Base-by-base conservation (phyloP, 192 early-diverging fungal genomes). In the Rhizophagus prolifer region DNA sequence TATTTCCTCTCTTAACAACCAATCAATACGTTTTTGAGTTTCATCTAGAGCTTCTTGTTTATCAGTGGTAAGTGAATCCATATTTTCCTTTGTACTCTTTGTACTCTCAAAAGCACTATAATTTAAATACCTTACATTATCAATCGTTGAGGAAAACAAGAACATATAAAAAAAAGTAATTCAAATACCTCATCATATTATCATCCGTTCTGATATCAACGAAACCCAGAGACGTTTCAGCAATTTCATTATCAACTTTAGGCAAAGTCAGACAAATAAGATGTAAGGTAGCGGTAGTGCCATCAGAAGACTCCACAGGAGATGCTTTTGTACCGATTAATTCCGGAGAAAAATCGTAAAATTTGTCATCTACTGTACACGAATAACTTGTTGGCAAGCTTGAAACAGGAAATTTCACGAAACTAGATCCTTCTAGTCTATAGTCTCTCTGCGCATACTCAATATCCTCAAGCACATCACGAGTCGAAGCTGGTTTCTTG, bases 1-100 rank as follows among this genome's bases (percentile, higher is more conserved):
- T 25, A 94, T 85, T 80, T 94, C 92, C 65, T 94, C 90, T 50
- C 90, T 90, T n/a, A 93, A 82, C 1, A 93, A 69, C 83, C 82
- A 84, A 23, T 89, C 85, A 16, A 94, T 77, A 41, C 87, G 80
- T 2, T 82, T 76, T 63, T 86, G 85, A 1, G 89, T 90, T 70
- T 90, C 86, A 0, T 81, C 75, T 19, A 94, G 77, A 1, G 90
- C 91, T 38, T 89, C 88, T 58, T 83, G 77, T 73, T 92, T 91
- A 47, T 85, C 85, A 16, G 28, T 58, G 10, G 46, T 80, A 58
- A 76, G 77, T 9, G 74, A 81, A 44, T 79, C 73, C 4, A 13
- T 7, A 13, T 1, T 28, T 47, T 23, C 23, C 2, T 72, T 58
- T 71, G 23, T 58, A 54, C 23, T 72, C 2, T 72, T 58, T 71